Evolutionary conservation across 2,329 filamentous ascomycete species (phyloP).

Genomic region (Septoria linicola): DNA sequence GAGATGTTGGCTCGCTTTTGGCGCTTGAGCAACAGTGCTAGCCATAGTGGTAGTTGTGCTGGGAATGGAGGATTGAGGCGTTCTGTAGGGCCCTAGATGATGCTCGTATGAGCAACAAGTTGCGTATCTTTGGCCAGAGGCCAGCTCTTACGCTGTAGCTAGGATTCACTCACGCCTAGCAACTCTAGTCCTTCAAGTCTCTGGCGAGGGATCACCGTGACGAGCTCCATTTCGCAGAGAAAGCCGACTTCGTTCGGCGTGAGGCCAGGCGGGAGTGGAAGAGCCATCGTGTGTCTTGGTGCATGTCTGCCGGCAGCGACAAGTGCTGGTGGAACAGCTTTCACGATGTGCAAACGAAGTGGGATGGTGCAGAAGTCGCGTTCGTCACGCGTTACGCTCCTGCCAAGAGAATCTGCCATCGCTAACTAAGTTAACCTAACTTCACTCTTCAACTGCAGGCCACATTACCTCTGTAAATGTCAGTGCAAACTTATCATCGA

Average conservation of each 20-base stretch:
- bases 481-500: neutral
- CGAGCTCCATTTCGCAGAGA: slow-evolving; percentile 94
- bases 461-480: no score
- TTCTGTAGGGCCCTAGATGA: slow-evolving; percentile 72
- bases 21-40: slow-evolving; percentile 89
- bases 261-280: slow-evolving; percentile 64
- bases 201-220: slow-evolving; percentile 89
- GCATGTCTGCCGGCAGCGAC: slow-evolving; percentile 11
- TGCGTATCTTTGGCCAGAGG: neutral
- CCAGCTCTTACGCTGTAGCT: slow-evolving; percentile 32
- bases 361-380: neutral
- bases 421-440: neutral
- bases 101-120: neutral
- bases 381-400: slow-evolving; percentile 3
- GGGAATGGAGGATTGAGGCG: slow-evolving; percentile 78
- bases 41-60: slow-evolving; percentile 81
- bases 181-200: slow-evolving; percentile 81
- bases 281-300: slow-evolving; percentile 52
- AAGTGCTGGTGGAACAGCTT: neutral
- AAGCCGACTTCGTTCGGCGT: slow-evolving; percentile 89
- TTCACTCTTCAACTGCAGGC: no score
- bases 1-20: slow-evolving; percentile 92
- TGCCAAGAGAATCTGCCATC: neutral
- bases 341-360: neutral
- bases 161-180: slow-evolving; percentile 67